These are phyloP conservation scores for Colletotrichum sp. DNA, from an alignment of 2,329 filamentous ascomycete genomes.

Conservation along the genomic window DNA sequence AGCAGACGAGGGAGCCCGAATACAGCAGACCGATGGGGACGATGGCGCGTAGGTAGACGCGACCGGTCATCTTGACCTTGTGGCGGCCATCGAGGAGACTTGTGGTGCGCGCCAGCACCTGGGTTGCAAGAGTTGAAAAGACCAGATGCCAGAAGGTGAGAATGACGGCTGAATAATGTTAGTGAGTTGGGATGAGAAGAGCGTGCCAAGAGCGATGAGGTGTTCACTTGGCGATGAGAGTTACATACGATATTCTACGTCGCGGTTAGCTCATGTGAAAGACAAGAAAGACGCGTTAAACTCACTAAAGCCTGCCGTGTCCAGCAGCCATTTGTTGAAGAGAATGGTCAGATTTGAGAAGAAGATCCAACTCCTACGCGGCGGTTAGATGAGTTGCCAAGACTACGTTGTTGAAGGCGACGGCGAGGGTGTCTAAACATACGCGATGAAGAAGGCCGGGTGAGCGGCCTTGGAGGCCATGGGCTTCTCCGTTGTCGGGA, in stretches of 20 bases:
- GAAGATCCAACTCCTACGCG: constrained; percentile 75
- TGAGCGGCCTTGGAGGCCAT: constrained; percentile 21
- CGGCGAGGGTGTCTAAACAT: constrained; percentile 11
- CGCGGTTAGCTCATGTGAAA: constrained; percentile 22
- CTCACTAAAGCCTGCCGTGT: constrained; percentile 77
- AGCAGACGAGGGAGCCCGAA: constrained; percentile 69
- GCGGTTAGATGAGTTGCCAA: background rate
- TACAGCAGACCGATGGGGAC: constrained; percentile 71
- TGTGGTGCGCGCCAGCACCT: constrained; percentile 69
- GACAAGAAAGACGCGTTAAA: background rate
- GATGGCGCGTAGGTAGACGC: constrained; percentile 66
- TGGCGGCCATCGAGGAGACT: constrained; percentile 67
- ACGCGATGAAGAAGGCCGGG: constrained; percentile 37
- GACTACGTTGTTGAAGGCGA: background rate
- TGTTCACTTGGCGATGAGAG: background rate
- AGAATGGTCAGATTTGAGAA: constrained; percentile 86
- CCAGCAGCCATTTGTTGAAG: constrained; percentile 91
- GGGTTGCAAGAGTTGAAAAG: constrained; percentile 70
- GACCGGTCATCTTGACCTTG: constrained; percentile 64
- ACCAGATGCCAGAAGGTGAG: constrained; percentile 72
- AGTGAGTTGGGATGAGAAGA: background rate
- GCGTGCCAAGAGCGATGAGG: background rate
- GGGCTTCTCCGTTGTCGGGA: constrained; percentile 27
- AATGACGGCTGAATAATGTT: constrained; percentile 49
- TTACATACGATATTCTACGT: constrained; percentile 50